Percentiles rank a stretch among this genome's conserved stretches.
Evolutionary conservation across 2,329 filamentous ascomycete species (phyloP).

Genomic region (Sclerotinia spermophila): DNA sequence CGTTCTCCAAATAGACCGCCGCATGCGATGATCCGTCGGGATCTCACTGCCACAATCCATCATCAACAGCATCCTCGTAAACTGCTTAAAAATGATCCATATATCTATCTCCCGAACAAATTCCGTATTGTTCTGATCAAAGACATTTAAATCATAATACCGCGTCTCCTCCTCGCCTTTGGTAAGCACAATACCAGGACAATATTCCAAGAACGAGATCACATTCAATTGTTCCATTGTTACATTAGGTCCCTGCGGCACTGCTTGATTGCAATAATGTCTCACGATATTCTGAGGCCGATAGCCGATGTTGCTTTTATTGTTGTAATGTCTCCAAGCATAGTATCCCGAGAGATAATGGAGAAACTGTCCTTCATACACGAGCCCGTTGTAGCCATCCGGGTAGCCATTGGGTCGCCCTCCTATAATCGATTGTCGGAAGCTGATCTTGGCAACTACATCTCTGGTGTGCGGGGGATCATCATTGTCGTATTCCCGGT

Average conservation of each 20-base stretch:
- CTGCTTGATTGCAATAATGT: neutral
- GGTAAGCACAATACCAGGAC: neutral
- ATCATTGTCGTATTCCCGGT: neutral
- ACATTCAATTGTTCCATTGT: neutral
- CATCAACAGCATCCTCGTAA: conserved; percentile 7
- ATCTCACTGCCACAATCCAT: conserved; percentile 3
- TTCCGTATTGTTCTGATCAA: neutral
- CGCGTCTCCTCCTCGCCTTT: neutral
- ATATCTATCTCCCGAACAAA: neutral
- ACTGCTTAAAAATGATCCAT: conserved; percentile 6
- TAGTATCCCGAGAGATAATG: neutral
- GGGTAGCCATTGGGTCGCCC: neutral
- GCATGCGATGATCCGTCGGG: accelerated
- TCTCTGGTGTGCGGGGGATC: neutral
- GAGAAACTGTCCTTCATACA: neutral
- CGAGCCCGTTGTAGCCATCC: neutral
- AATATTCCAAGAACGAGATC: conserved; percentile 1
- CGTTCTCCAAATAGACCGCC: neutral
- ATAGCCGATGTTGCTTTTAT: no score
- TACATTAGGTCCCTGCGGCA: neutral
- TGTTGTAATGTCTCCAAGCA: neutral
- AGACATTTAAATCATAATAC: neutral
- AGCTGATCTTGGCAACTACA: neutral
- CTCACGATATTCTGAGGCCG: neutral
- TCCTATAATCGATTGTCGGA: neutral